Evolutionary conservation across 208 protist genomes (phyloP).

Genomic region (Crithidia fasciculata): DNA sequence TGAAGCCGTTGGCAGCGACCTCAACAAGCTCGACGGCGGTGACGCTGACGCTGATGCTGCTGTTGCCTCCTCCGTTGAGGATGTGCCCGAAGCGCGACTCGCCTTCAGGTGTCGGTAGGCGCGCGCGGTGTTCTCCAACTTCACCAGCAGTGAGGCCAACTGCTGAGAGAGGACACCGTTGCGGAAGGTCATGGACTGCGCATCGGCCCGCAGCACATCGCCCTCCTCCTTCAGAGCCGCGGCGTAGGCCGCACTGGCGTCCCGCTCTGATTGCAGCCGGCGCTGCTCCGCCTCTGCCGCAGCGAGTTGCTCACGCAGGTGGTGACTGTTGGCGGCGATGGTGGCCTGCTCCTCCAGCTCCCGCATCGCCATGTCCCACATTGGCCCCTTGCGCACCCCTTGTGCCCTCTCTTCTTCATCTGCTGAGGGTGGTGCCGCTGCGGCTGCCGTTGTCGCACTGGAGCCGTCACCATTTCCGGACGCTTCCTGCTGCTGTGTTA

Average conservation of each 20-base stretch:
- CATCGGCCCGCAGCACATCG: slow-evolving; percentile 51
- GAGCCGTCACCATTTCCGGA: neutral
- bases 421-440: neutral
- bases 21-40: slow-evolving; percentile 5
- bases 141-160: slow-evolving; percentile 66
- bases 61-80: neutral
- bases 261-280: slow-evolving; percentile 7
- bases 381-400: slow-evolving; percentile 24
- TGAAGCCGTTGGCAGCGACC: slow-evolving; percentile 3
- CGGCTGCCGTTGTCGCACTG: neutral
- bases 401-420: neutral
- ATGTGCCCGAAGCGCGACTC: neutral
- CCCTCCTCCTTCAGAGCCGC: slow-evolving; percentile 45
- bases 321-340: slow-evolving; percentile 21
- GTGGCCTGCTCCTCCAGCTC: slow-evolving; percentile 40
- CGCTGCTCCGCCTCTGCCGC: slow-evolving; percentile 21
- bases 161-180: slow-evolving; percentile 81
- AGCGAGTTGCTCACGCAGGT: slow-evolving; percentile 32
- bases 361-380: slow-evolving; percentile 30
- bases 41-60: neutral
- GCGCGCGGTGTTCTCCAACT: slow-evolving; percentile 33
- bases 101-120: slow-evolving; percentile 24
- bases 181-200: slow-evolving; percentile 67
- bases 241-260: slow-evolving; percentile 31
- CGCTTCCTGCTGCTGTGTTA: slow-evolving; percentile 3